Percentiles rank a stretch among this genome's conserved stretches.
Evolutionary conservation across 1,139 yeast species (phyloP).

Genomic region (Yamadazyma diospyri): DNA sequence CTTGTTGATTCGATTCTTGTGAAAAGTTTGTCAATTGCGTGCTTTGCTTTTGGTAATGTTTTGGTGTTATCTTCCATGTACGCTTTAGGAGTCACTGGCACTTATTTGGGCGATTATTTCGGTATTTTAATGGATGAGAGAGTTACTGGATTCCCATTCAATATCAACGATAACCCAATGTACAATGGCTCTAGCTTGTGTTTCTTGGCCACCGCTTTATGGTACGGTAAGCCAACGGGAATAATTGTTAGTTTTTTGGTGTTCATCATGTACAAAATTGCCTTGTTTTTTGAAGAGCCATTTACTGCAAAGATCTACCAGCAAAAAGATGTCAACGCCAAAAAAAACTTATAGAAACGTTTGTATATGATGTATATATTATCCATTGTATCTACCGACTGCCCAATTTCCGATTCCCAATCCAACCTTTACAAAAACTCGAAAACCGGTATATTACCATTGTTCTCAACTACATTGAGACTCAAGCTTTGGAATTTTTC

Average conservation of each 20-base stretch:
- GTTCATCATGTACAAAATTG: constrained; percentile 76
- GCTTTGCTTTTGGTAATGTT: constrained; percentile 68
- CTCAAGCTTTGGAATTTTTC: constrained; percentile 65
- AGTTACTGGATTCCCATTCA: constrained; percentile 94
- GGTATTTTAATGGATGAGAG: constrained; percentile 90
- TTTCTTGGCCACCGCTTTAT: constrained; percentile 86
- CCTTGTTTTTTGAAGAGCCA: constrained; percentile 89
- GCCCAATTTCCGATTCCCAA: too few relatives aligned
- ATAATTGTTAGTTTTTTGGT: constrained; percentile 69
- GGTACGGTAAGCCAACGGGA: constrained; percentile 90
- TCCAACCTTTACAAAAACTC: constrained; percentile 10
- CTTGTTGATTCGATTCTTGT: constrained; percentile 35
- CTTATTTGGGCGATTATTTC: constrained; percentile 94
- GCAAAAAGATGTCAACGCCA: constrained; percentile 10
- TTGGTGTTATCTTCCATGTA: constrained; percentile 86
- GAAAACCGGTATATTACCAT: constrained; percentile 17
- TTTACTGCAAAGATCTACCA: constrained; percentile 74
- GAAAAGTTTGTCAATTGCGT: constrained; percentile 29
- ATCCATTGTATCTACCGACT: too few relatives aligned
- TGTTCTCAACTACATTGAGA: constrained; percentile 31
- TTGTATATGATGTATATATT: background rate
- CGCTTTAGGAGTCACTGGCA: constrained; percentile 93
- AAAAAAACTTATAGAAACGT: constrained; percentile 2
- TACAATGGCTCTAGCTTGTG: constrained; percentile 88
- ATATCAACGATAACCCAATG: constrained; percentile 90